Evolutionary conservation across 164 flowering plant species (phyloP).

Genomic region (Brasenia schreberi): DNA sequence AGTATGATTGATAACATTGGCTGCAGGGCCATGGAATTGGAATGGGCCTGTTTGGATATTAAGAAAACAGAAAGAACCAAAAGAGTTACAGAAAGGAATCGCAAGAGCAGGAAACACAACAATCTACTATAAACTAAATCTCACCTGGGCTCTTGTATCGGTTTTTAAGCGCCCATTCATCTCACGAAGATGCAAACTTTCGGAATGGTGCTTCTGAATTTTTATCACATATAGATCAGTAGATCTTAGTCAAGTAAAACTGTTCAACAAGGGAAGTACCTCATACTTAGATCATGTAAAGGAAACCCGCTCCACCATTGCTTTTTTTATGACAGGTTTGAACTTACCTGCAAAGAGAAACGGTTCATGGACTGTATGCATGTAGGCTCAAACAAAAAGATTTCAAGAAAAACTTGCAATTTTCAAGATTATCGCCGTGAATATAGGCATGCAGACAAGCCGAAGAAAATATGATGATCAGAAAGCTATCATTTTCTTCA

Average conservation of each 20-base stretch:
- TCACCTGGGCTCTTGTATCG: conserved; percentile 76
- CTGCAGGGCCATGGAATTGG: conserved; percentile 68
- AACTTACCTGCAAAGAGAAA: conserved; percentile 43
- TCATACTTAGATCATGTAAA: no score
- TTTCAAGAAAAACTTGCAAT: no score
- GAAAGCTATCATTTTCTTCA: no score
- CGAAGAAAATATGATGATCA: no score
- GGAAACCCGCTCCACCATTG: conserved; percentile 64
- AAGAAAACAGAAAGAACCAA: no score
- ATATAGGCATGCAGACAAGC: no score
- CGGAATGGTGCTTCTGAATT: conserved; percentile 87
- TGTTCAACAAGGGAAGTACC: neutral
- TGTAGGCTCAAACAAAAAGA: no score
- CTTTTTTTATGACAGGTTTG: conserved; percentile 99
- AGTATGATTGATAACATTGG: conserved; percentile 57
- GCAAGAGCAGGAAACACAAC: neutral
- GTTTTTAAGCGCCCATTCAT: conserved; percentile 84
- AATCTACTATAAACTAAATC: neutral
- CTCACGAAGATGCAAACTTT: conserved; percentile 71
- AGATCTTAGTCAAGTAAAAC: neutral
- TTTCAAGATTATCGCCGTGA: no score
- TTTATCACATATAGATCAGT: neutral
- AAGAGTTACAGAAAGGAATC: no score
- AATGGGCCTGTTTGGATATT: conserved; percentile 53
- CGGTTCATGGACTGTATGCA: no score